Percentiles rank a stretch among this genome's conserved stretches.
Evolutionary conservation across 148 eudicot species (phyloP).

Genomic region (Agrostemma githago): DNA sequence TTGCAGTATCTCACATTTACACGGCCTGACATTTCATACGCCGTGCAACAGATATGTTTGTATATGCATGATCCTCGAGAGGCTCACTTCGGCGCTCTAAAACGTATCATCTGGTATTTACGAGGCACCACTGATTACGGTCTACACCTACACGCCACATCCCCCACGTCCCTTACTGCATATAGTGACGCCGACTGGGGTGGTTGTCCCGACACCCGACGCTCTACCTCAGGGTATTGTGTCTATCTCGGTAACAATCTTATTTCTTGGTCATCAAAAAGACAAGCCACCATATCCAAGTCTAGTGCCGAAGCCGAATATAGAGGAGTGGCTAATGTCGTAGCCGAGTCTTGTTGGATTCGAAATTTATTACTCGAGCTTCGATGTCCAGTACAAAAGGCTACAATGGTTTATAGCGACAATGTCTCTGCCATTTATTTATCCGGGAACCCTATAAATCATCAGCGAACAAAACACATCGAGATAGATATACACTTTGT

Average conservation of each 20-base stretch:
- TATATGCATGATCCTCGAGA: slow-evolving; percentile 2
- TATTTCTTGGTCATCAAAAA: not conserved
- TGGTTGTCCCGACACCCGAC: not conserved
- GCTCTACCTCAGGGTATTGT: not conserved
- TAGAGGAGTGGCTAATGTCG: not conserved
- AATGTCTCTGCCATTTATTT: not conserved
- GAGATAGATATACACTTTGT: not conserved
- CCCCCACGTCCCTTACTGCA: not conserved
- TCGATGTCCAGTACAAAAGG: not conserved
- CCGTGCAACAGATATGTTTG: not conserved
- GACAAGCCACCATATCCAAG: not conserved
- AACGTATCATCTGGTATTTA: not conserved
- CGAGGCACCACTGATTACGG: not conserved
- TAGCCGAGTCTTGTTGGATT: not conserved
- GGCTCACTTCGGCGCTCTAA: not conserved
- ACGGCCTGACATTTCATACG: not conserved
- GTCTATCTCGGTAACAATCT: not conserved
- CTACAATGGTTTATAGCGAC: not conserved
- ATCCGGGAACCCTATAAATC: not conserved
- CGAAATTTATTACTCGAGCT: not conserved
- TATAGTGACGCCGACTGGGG: no score
- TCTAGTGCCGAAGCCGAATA: slow-evolving; percentile 1
- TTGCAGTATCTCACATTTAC: no score
- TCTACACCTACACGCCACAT: not conserved
- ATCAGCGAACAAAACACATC: not conserved